Evolutionary conservation across 139 green algal genomes (phyloP), one percentile per base, ranked within the genome.

Genomic region (Micractinium conductrix): DNA sequence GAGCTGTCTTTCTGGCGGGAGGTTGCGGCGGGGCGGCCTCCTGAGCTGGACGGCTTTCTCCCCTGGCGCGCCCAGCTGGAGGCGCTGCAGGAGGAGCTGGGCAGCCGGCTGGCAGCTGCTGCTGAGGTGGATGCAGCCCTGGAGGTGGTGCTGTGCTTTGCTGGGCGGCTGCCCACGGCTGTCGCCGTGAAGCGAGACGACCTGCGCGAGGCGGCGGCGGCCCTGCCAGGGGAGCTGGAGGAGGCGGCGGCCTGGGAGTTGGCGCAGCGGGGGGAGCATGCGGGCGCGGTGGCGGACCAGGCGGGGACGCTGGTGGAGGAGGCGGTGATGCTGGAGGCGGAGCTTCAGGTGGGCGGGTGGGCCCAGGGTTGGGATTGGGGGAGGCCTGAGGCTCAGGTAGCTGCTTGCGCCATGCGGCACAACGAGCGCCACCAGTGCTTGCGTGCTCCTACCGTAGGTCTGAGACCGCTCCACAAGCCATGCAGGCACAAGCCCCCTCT

Each of bases 111-210:
- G 75, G 75, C 53, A 10, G 78, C 78, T 17, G 62, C n/a, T 3
- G 62, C 21, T 3, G 4, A 9, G 43, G 42, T 24, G 28, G 43
- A 83, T 30, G 62, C 78, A 0, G 76, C 38, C 0, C 42, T 83
- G 44, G 30, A 74, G 33, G 19, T 74, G 62, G 78, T 74, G 60
- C 17, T 60, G 30, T 24, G 17, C 5, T 43, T 44, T 7, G 30
- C n/a, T 16, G 42, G 43, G 30, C 62, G 44, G 62, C 78, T 83
- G 78, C 78, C 78, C 42, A 74, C 78, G 6, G 78, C 78, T 5
- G 78, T 75, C 21, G 78, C 78, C 4, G 78, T 83, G 42, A 74
- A 62, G 78, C 30, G 28, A 9, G 78, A 83, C 21, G 78, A 83
- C n/a, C 62, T 83, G 62, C 40, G 28, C 0, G 78, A 83, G 42